A percentile compares a stretch with the other conserved stretches of the same genome.
Evolutionary conservation across 2,329 filamentous ascomycete species (phyloP).

Genomic region (Rutstroemia sp.): DNA sequence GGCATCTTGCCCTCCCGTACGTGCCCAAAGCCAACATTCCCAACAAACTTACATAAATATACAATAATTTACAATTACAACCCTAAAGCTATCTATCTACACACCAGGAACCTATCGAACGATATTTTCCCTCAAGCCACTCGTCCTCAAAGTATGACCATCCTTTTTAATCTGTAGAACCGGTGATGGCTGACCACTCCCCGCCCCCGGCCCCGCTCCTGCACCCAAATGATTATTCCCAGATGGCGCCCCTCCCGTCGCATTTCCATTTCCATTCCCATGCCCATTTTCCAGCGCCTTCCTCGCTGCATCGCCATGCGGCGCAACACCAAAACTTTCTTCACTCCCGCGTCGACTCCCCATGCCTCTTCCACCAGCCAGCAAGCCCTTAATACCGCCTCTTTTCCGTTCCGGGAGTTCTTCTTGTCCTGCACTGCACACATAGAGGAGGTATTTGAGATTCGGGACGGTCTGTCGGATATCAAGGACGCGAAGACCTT

Average conservation of each 20-base stretch:
- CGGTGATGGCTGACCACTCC: conserved; percentile 3
- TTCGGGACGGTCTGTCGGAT: conserved; percentile 90
- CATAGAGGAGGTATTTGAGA: conserved; percentile 84
- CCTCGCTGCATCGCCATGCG: conserved; percentile 20
- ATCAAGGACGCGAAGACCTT: conserved; percentile 75
- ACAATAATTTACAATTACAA: no score
- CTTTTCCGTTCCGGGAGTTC: conserved; percentile 54
- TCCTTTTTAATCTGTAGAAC: conserved; percentile 1
- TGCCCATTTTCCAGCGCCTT: conserved; percentile 21
- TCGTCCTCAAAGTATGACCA: conserved; percentile 27
- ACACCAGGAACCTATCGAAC: not conserved
- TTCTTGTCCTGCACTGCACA: conserved; percentile 71
- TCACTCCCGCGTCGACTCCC: conserved; percentile 25
- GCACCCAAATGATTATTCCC: not conserved
- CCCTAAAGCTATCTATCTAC: not conserved
- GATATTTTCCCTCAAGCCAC: conserved; percentile 28
- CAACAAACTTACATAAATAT: not conserved
- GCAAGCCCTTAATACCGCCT: conserved; percentile 53
- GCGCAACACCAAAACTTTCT: conserved; percentile 20
- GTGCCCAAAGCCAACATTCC: no score
- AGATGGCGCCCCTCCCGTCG: not conserved
- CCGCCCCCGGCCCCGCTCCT: conserved; percentile 17
- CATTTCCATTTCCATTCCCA: not conserved
- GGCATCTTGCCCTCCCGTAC: no score
- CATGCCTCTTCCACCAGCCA: conserved; percentile 34